Evolutionary conservation across 805 yeast species (phyloP).

Genomic region (Zygoascus bituminiphila): DNA sequence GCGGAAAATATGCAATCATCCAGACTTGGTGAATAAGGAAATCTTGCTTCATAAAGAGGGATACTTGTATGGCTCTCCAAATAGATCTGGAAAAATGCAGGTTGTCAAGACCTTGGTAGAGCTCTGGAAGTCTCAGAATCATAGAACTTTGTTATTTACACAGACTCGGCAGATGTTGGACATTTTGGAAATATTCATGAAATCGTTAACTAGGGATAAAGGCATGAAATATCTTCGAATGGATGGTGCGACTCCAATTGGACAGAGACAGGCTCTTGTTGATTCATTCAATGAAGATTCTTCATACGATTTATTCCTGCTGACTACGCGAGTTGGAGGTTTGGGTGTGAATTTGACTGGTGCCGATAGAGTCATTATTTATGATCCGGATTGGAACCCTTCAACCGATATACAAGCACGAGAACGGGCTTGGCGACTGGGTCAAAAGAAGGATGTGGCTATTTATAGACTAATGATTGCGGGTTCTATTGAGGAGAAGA

Average conservation of each 20-base stretch:
- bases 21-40: slow-evolving; percentile 61
- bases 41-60: slow-evolving; percentile 26
- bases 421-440: slow-evolving; percentile 95
- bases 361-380: slow-evolving; percentile 88
- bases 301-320: slow-evolving; percentile 53
- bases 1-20: slow-evolving; percentile 93
- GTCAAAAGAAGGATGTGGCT: slow-evolving; percentile 86
- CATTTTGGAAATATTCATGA: slow-evolving; percentile 64
- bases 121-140: slow-evolving; percentile 69
- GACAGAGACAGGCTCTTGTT: slow-evolving; percentile 66
- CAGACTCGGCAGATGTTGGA: slow-evolving; percentile 93
- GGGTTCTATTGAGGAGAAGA: slow-evolving; percentile 93
- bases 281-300: slow-evolving; percentile 66
- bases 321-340: slow-evolving; percentile 95
- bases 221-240: slow-evolving; percentile 57
- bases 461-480: slow-evolving; percentile 89
- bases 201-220: slow-evolving; percentile 27
- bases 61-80: slow-evolving; percentile 37
- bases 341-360: slow-evolving; percentile 91
- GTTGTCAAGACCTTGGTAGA: slow-evolving; percentile 68
- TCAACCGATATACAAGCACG: slow-evolving; percentile 95
- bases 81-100: slow-evolving; percentile 79
- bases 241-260: slow-evolving; percentile 91
- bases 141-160: slow-evolving; percentile 76
- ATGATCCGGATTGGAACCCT: slow-evolving; percentile 98